phyloP scores from a whole-genome alignment of 176 grass and related monocot genomes.

The Leersia perrieri region DNA sequence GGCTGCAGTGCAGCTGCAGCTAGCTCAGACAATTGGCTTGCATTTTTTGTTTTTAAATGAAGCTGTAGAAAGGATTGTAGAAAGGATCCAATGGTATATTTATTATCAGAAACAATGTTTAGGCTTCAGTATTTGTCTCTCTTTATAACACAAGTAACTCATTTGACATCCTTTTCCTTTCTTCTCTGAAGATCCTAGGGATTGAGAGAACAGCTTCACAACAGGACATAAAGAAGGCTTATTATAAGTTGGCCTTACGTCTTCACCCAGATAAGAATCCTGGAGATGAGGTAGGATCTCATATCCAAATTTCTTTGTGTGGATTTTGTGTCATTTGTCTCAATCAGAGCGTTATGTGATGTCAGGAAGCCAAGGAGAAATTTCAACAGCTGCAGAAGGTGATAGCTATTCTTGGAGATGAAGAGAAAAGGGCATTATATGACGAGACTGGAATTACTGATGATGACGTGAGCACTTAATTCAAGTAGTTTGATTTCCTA shows the following conservation, averaged over 20 bases:
- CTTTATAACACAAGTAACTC: background rate
- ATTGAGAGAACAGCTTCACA: constrained; percentile 73
- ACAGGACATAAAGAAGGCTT: constrained; percentile 96
- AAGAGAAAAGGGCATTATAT: constrained; percentile 80
- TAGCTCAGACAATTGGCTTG: background rate
- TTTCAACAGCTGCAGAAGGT: constrained; percentile 96
- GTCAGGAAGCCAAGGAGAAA: constrained; percentile 87
- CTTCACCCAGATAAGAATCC: constrained; percentile 99
- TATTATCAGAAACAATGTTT: background rate
- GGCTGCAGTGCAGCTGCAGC: background rate
- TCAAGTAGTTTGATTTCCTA: background rate
- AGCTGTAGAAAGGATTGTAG: background rate
- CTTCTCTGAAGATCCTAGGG: constrained; percentile 74
- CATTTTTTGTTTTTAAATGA: background rate
- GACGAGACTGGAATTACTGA: constrained; percentile 86
- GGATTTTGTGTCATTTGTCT: constrained; percentile 4
- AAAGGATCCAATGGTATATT: background rate
- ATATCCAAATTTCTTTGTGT: constrained; percentile 20
- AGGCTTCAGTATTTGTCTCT: background rate
- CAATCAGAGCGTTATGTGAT: constrained; percentile 28
- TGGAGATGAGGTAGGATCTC: constrained; percentile 72
- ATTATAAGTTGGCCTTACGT: constrained; percentile 77
- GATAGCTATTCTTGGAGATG: constrained; percentile 93
- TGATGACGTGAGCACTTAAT: constrained; percentile 70
- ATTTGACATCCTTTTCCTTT: constrained; percentile 3